Percentiles rank a stretch among this genome's conserved stretches.
Conservation (phyloP, 2,329 filamentous ascomycete genomes). For the Aspergillus oerlinghausenensis region DNA sequence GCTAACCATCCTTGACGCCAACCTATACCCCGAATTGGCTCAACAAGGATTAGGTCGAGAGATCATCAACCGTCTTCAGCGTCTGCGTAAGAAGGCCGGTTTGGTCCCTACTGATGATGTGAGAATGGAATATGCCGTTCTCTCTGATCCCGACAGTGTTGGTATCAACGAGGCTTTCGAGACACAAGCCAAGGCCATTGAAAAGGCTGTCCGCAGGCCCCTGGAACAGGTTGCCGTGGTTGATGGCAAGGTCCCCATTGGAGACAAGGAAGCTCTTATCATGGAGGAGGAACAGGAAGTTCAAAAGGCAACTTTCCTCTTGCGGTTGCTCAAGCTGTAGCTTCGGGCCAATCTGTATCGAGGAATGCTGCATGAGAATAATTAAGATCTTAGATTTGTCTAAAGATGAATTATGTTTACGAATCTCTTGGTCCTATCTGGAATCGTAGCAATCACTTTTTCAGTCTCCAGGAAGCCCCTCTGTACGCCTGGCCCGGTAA, state of each 20-base stretch:
- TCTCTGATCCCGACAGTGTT: constrained; percentile 72
- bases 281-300: constrained; percentile 80
- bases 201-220: constrained; percentile 72
- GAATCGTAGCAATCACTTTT: neutral
- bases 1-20: constrained; percentile 81
- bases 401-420: neutral
- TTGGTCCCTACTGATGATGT: constrained; percentile 90
- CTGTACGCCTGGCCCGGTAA: neutral
- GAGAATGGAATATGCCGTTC: constrained; percentile 84
- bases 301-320: constrained; percentile 73
- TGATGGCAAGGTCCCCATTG: constrained; percentile 53
- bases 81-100: constrained; percentile 88
- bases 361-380: neutral
- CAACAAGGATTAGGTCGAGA: constrained; percentile 87
- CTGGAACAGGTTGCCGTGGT: constrained; percentile 64
- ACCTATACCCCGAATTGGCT: constrained; percentile 76
- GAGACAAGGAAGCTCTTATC: constrained; percentile 59
- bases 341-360: neutral
- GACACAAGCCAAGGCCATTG: constrained; percentile 63
- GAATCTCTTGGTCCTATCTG: neutral
- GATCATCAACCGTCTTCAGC: constrained; percentile 88
- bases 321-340: constrained; percentile 71
- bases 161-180: constrained; percentile 68
- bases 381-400: neutral
- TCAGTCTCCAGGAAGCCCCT: neutral